Base-by-base conservation (phyloP, 352 stramenopile species). In the Phytophthora sojae region DNA sequence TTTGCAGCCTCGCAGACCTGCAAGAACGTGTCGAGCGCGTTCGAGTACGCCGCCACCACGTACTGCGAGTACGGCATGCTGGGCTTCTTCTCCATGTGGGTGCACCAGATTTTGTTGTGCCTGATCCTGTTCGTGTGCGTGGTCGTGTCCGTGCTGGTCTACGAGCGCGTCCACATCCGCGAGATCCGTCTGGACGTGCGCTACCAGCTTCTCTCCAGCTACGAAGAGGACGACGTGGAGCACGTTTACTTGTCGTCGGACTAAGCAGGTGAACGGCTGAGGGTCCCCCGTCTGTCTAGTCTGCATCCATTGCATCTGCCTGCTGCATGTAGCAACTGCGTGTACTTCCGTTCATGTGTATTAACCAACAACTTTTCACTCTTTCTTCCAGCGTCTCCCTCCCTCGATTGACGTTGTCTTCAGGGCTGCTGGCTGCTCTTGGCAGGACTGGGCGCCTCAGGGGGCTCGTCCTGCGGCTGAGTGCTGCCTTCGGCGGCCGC, bases 71-170 rank as follows among this genome's bases (percentile, higher is more conserved):
- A 88, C 69, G 86, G 88, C 55, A 91, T 95, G 67, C 74, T 94
- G 45, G 88, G 88, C 23, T 89, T 95, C 65, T 92, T 93, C 58
- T 92, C 86, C 14, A 91, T 95, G 85, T 95, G 88, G 88, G 80
- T 92, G 53, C 88, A 95, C 62, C 88, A 95, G 78, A 85, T 95
- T 37, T 59, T 93, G 57, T 64, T 95, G 11, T 95, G 88, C 56
- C 55, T 91, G n/a, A 78, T 92, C 32, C 71, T 95, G 3, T 93
- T 94, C 64, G 79, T 92, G 53, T 83, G 82, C 68, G 79, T 94
- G 52, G 60, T 94, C 45, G 80, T 86, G 42, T 84, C 83, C 12
- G 86, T 94, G 57, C 72, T 93, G 30, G 85, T 94, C 14, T 95
- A 93, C 75, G 82, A 95, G 74, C 82, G 85, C 57, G 83, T 94